Conservation (phyloP, 495 filamentous ascomycete genomes). For the Cryomyces minteri region DNA sequence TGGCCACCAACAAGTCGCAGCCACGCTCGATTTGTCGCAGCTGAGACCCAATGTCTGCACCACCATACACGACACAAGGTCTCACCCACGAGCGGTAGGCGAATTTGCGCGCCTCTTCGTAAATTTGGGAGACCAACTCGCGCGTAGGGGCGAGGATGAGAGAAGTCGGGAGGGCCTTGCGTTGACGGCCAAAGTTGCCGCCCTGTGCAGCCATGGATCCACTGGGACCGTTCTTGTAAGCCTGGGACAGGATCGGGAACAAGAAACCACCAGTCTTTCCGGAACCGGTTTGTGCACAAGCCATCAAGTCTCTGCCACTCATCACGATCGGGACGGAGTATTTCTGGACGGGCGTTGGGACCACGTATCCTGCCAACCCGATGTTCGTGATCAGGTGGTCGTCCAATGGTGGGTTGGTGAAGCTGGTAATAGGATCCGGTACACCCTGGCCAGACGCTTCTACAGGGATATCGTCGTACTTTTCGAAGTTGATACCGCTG, state of each 20-base stretch:
- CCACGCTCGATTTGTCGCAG: conserved; percentile 94
- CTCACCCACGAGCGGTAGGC: conserved; percentile 97
- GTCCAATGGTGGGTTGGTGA: conserved; percentile 89
- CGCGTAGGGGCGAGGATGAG: conserved; percentile 91
- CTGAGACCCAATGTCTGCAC: conserved; percentile 94
- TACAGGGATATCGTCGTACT: conserved; percentile 98
- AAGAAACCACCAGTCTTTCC: conserved; percentile 99
- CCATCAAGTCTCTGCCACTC: conserved; percentile 93
- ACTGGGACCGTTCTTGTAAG: conserved; percentile 74
- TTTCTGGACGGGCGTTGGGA: conserved; percentile 91
- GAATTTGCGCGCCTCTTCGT: conserved; percentile 94
- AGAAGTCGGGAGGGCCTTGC: conserved; percentile 91
- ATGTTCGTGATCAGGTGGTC: conserved; percentile 85
- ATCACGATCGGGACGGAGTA: conserved; percentile 97
- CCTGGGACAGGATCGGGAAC: conserved; percentile 94
- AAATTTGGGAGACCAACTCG: conserved; percentile 96
- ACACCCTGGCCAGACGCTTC: conserved; percentile 90
- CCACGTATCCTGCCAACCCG: conserved; percentile 77
- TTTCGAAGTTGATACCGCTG: conserved; percentile 98
- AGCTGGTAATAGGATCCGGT: conserved; percentile 74
- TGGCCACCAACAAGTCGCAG: conserved; percentile 93
- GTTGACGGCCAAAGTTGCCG: conserved; percentile 60
- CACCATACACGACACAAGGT: conserved; percentile 96
- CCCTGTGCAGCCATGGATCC: conserved; percentile 38
- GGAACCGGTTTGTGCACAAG: conserved; percentile 96